These are phyloP conservation scores for Eucalyptus victrix DNA, from an alignment of 345 rosid genomes.

Conservation along the genomic window DNA sequence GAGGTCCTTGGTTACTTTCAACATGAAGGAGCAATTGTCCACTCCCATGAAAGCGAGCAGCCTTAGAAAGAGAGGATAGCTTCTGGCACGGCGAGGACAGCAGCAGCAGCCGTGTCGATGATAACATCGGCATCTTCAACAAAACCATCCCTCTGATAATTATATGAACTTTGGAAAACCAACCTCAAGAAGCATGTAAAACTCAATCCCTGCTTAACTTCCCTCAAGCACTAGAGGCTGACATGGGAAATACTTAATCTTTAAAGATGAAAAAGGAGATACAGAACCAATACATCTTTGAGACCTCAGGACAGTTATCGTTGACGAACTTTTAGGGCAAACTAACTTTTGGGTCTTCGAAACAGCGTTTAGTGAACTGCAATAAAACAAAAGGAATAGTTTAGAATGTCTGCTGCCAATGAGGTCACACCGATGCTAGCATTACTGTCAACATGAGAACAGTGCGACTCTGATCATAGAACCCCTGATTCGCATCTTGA, in stretches of 20 bases:
- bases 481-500: not conserved
- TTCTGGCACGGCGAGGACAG: conserved; percentile 34
- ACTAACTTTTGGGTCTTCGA: not conserved
- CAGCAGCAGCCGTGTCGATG: conserved; percentile 53
- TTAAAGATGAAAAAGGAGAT: not conserved
- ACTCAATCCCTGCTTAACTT: not conserved
- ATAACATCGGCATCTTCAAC: conserved; percentile 32
- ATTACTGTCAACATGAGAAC: not conserved
- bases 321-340: not conserved
- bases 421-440: not conserved
- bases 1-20: conserved; percentile 27
- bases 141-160: not conserved
- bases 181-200: not conserved
- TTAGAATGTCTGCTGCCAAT: not conserved
- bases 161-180: not conserved
- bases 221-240: not conserved
- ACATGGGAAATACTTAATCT: not conserved
- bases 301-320: not conserved
- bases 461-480: not conserved
- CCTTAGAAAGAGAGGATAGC: conserved; percentile 24
- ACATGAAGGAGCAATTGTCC: conserved; percentile 29
- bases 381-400: not conserved
- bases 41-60: conserved; percentile 13
- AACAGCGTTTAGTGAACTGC: not conserved
- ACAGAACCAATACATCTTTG: not conserved